Percentiles rank a stretch among this genome's conserved stretches.
These are phyloP conservation scores for Acanthamoeba sp. DNA, from an alignment of 208 protist genomes.

Conservation along the genomic window DNA sequence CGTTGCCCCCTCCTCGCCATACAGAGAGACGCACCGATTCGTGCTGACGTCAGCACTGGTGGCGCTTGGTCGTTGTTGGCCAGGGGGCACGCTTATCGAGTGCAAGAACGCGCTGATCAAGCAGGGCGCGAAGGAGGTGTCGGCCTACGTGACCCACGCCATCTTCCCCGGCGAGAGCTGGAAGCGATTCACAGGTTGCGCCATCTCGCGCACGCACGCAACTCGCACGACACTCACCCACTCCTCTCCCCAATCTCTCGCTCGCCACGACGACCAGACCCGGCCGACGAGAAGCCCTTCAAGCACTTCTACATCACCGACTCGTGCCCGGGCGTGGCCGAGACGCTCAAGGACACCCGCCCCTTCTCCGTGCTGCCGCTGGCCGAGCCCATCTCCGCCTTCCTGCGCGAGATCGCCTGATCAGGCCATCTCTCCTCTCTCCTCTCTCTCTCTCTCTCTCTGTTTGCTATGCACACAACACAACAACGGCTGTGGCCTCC, in stretches of 20 bases:
- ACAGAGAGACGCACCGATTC: not conserved
- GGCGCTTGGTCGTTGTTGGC: not conserved
- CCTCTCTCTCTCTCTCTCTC: no score
- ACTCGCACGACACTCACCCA: no score
- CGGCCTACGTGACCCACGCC: constrained; percentile 83
- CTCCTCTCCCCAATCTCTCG: no score
- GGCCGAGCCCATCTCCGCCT: constrained; percentile 6
- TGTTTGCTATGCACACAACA: no score
- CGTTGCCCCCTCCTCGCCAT: not conserved
- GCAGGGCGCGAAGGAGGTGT: constrained; percentile 79
- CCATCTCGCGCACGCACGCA: no score
- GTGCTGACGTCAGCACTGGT: not conserved
- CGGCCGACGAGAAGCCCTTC: constrained; percentile 5
- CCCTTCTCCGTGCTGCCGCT: constrained; percentile 79
- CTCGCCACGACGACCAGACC: not conserved
- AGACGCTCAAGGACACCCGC: not conserved
- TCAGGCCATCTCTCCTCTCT: no score
- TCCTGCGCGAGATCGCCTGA: constrained; percentile 53
- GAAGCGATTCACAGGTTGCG: constrained; percentile 77
- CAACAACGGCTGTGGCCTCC: no score
- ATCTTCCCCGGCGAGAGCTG: constrained; percentile 85
- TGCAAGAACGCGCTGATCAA: constrained; percentile 77
- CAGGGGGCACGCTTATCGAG: constrained; percentile 83
- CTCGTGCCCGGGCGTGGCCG: constrained; percentile 64
- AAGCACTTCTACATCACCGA: constrained; percentile 80